Evolutionary conservation across 495 filamentous ascomycete genomes (phyloP), one percentile per base, ranked within the genome.

Genomic region (Tetracladium marchalianum): DNA sequence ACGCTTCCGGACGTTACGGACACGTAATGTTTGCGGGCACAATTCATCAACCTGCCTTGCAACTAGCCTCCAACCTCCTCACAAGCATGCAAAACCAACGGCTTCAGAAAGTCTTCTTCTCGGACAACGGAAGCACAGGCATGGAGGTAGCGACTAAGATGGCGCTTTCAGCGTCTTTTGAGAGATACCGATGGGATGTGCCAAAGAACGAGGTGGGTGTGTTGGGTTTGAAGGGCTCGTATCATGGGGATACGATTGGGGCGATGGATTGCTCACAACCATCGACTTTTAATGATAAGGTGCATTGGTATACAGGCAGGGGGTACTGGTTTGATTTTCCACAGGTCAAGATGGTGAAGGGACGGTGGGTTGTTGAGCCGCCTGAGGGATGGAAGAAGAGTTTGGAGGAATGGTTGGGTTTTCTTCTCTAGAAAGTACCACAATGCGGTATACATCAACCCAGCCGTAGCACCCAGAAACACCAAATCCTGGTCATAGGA

Each of bases 91-190:
- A 62, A 1, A 86, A 84, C 46, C 68, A 72, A 2, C 75, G 85
- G 0, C 62, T 88, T 6, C 57, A 58, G 12, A 79, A 78, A 31
- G 78, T 82, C 3, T 90, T 88, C 62, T 90, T 76, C 58, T 83
- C 82, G 0, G 85, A 90, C 54, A 85, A 88, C 52, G 85, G 85
- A 16, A 85, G 80, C 52, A 87, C 85, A 0, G 85, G 81, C 4
- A 81, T 80, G 62, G 85, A 90, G 57, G 85, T 87, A 2, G 85
- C 83, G 0, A 63, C 87, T 22, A 90, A 90, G 56, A 90, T 90
- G 85, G 85, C 72, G 3, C 62, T 88, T 11, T 69, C 78, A 12
- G 84, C 80, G 1, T 60, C 81, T 0, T 69, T 72, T 42, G 57
- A 69, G 41, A 66, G 84, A 19, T 87, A 86, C 54, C 75, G 71